Evolutionary conservation across 177 flowering plant genomes (phyloP), one percentile per base, ranked within the genome.

Genomic region (Tripterygium wilfordii): DNA sequence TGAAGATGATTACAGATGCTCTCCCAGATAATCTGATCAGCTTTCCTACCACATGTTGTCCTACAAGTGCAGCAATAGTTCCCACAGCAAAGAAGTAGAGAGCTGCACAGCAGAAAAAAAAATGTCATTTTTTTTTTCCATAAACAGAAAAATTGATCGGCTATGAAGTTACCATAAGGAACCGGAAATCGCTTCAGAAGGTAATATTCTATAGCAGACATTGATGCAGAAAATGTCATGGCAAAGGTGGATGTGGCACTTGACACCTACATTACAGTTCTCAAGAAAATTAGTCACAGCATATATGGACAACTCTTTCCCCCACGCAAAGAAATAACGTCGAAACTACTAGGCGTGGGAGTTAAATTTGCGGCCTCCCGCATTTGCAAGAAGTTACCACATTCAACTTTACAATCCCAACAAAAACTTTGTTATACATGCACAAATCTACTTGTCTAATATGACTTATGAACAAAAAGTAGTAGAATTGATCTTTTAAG

Each of bases 11-110:
- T 4, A 37, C 10, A 3, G 95, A 86, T 22, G 88, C 88, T 61
- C 95, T 73, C 36, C 91, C 95, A 44, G 82, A 13, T 17, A 78
- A 10, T 8, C 49, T 55, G 41, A 84, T 79, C 44, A 79, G 2
- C 70, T 36, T 81, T 55, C 86, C 68, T n/a, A 82, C 83, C 1
- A 78, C 69, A 27, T 82, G 80, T 51, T 83, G 92, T 14, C 96
- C 96, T 15, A 71, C 45, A 8, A 78, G 62, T 19, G 96, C 96
- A 12, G 96, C 85, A 37, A 78, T 15, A 0, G 78, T 66, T 6
- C 87, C 80, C 45, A 84, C 83, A 23, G 53, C 56, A 20, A 67
- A 47, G 33, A 87, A 79, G 79, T 79, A 87, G n/a, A 78, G 62
- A 50, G 96, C 96, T 83, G 83, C 63, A 39, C 61, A 45, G 12